phyloP scores from a whole-genome alignment of 129 eudicot genomes.

The Daucus carota region DNA sequence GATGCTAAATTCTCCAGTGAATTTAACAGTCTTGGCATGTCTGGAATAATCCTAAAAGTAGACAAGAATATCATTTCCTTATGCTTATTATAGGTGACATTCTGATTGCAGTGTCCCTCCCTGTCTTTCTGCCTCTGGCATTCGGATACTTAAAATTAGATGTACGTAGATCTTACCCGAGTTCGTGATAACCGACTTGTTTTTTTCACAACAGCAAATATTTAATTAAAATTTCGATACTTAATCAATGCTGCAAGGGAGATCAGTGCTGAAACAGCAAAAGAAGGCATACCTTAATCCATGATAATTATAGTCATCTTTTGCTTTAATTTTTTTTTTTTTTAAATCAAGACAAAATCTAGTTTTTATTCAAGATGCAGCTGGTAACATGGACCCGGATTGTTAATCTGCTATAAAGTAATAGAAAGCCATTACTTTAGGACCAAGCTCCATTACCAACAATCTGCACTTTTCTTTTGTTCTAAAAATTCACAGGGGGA shows the following conservation, averaged over 20 bases:
- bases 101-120: constrained; percentile 13
- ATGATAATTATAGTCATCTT: background rate
- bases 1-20: background rate
- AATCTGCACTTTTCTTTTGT: constrained; percentile 5
- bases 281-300: background rate
- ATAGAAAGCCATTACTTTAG: constrained; percentile 11
- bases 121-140: background rate
- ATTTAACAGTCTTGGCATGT: constrained; percentile 1
- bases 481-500: background rate
- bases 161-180: background rate
- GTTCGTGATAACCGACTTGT: no score
- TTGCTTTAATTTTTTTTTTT: background rate
- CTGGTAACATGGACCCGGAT: background rate
- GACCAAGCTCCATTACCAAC: constrained; percentile 2
- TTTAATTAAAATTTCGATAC: no score
- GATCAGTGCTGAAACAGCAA: background rate
- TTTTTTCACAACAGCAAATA: no score
- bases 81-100: background rate
- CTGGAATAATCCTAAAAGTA: constrained; percentile 5
- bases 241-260: background rate
- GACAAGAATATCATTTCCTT: background rate
- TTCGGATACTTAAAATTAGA: no score
- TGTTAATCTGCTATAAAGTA: background rate
- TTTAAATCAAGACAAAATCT: background rate
- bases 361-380: background rate